Conservation (phyloP, 2,329 filamentous ascomycete genomes). For the Ilyonectria sp. region DNA sequence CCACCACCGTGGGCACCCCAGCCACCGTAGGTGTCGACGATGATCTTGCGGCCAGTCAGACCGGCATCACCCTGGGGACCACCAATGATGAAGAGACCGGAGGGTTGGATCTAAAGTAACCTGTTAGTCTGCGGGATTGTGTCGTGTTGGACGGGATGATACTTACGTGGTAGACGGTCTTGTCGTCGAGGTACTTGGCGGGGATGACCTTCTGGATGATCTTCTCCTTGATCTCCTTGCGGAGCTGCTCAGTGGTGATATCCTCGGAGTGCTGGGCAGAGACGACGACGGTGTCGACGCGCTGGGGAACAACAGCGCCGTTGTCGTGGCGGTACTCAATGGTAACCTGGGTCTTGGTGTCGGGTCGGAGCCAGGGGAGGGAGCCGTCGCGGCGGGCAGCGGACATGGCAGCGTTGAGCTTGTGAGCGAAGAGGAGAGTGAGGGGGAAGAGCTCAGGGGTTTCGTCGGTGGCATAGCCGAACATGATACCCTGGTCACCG, state of each 20-base stretch:
- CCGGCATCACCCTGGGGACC: slow-evolving; percentile 99
- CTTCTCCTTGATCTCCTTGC: slow-evolving; percentile 96
- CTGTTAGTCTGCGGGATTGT: slow-evolving; percentile 28
- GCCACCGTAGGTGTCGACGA: slow-evolving; percentile 99
- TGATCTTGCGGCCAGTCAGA: slow-evolving; percentile 99
- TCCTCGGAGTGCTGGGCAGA: slow-evolving; percentile 93
- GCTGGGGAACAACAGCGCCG: slow-evolving; percentile 91
- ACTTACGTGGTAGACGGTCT: slow-evolving; percentile 94
- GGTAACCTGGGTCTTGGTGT: slow-evolving; percentile 99
- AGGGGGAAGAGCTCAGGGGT: slow-evolving; percentile 97
- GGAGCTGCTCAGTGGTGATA: slow-evolving; percentile 91
- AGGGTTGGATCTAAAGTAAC: slow-evolving; percentile 85
- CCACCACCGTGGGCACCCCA: slow-evolving; percentile 99
- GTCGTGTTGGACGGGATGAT: neutral
- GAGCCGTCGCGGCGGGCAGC: slow-evolving; percentile 88
- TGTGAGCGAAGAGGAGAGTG: slow-evolving; percentile 94
- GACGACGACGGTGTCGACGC: slow-evolving; percentile 97
- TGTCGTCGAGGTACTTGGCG: slow-evolving; percentile 89
- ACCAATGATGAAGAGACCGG: slow-evolving; percentile 98
- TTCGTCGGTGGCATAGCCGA: slow-evolving; percentile 99
- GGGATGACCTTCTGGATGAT: slow-evolving; percentile 97
- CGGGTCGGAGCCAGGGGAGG: slow-evolving; percentile 94
- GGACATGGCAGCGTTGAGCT: slow-evolving; percentile 96
- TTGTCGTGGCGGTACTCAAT: slow-evolving; percentile 98
- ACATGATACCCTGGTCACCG: slow-evolving; percentile 99